Evolutionary conservation across 345 rosid genomes (phyloP), one percentile per base, ranked within the genome.

Genomic region (Linum trigynum): DNA sequence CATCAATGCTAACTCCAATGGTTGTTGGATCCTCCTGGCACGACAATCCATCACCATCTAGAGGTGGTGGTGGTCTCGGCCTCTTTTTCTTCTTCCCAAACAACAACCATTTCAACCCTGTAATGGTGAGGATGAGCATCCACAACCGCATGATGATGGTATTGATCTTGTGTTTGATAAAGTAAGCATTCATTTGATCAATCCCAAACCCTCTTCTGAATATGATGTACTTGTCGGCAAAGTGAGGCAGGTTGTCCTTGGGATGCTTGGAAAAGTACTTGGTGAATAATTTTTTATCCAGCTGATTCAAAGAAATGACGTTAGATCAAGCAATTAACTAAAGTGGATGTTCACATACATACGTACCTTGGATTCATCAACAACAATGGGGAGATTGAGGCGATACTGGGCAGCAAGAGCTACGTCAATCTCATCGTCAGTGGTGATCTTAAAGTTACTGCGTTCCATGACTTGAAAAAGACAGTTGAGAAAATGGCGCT

Each of bases 191-290:
- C 77, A 67, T 77, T 0, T 74, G 83, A 78, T 87, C 97, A 39
- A 84, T 84, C 61, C 95, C 92, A 78, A 87, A 77, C 55, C 97
- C 95, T 55, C 92, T 86, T 59, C 92, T 72, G 77, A 90, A 90
- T 70, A 86, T 76, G 41, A 90, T 66, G 71, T 74, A 88, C 95
- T 86, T 86, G 65, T 90, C 77, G 64, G 86, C 78, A 58, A 90
- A 90, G 70, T 72, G 42, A 40, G 95, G 97, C 69, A 90, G 90
- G 67, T 82, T 71, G n/a, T 83, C 80, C 0, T 60, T 81, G 23
- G 90, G 88, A 79, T 80, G 65, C 77, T 77, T 67, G 5, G 76
- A 63, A 73, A 90, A 90, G 75, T 71, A 90, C 59, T 69, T 80
- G 55, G 71, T 75, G 12, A 90, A 74, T 53, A 90, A 81, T 70